A percentile compares a stretch with the other conserved stretches of the same genome.
Conservation (phyloP, 768 basidiomycete genomes). For the Lactifluus piperatus region DNA sequence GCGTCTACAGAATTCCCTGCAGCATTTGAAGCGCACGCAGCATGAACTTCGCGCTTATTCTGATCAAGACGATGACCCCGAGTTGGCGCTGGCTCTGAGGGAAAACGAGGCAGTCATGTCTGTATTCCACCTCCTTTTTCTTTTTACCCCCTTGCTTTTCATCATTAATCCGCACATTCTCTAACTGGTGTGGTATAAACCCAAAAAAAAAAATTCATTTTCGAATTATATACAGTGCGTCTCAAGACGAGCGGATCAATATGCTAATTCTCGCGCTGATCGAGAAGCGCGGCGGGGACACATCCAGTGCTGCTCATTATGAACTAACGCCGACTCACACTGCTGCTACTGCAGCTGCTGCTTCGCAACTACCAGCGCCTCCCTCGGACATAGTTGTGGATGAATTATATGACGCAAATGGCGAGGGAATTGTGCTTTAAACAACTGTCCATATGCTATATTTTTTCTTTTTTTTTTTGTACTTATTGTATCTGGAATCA, state of each 20-base stretch:
- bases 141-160: neutral
- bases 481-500: neutral
- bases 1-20: constrained; percentile 64
- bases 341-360: neutral
- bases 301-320: constrained; percentile 38
- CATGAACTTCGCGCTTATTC: constrained; percentile 41
- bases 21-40: constrained; percentile 57
- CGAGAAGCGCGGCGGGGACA: constrained; percentile 46
- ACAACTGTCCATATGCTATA: neutral
- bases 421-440: constrained; percentile 15
- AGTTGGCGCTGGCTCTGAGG: constrained; percentile 48
- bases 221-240: too few species aligned
- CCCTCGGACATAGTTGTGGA: neutral
- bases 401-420: neutral
- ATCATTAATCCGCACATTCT: too few species aligned
- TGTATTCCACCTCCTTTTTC: constrained; percentile 20
- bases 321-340: constrained; percentile 21
- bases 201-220: too few species aligned
- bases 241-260: constrained; percentile 66
- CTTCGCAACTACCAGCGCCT: neutral
- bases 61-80: constrained; percentile 37
- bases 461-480: neutral
- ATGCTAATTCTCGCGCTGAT: constrained; percentile 57
- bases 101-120: constrained; percentile 74
- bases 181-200: too few species aligned